phyloP scores from a whole-genome alignment of 1,284 basidiomycete genomes.

The Gomphus bonarii region DNA sequence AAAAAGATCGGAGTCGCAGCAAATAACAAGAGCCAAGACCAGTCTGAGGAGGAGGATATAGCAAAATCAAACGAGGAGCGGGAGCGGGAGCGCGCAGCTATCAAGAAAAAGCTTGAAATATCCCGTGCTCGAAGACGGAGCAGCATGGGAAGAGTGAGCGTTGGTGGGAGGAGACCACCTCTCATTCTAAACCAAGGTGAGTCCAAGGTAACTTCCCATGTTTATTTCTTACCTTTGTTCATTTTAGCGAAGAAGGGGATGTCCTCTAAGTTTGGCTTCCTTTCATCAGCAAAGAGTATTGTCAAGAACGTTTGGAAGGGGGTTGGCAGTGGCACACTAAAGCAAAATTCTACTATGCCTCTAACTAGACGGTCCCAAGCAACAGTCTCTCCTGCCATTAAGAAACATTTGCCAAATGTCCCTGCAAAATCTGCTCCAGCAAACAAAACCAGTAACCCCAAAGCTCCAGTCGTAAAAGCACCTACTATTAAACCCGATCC shows the following conservation, averaged over 20 bases:
- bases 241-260: conserved; percentile 23
- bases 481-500: background rate
- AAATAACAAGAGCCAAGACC: background rate
- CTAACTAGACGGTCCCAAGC: background rate
- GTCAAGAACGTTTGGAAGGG: conserved; percentile 48
- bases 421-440: conserved; percentile 7
- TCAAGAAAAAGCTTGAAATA: conserved; percentile 49
- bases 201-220: background rate
- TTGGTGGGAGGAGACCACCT: conserved; percentile 21
- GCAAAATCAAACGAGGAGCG: conserved; percentile 11
- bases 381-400: background rate
- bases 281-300: conserved; percentile 46
- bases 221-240: background rate
- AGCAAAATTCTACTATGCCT: conserved; percentile 17
- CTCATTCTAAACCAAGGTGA: conserved; percentile 7
- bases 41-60: conserved; percentile 21
- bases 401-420: background rate
- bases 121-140: conserved; percentile 57
- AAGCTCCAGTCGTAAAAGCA: background rate
- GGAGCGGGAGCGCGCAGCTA: conserved; percentile 45
- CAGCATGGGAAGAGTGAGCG: conserved; percentile 42
- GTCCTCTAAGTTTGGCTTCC: conserved; percentile 40
- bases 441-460: conserved; percentile 6
- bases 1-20: background rate
- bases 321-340: conserved; percentile 21